A percentile compares a stretch with the other conserved stretches of the same genome.
Conservation (phyloP, 495 filamentous ascomycete genomes). For the Pseudoneurospora amorphoporcata region DNA sequence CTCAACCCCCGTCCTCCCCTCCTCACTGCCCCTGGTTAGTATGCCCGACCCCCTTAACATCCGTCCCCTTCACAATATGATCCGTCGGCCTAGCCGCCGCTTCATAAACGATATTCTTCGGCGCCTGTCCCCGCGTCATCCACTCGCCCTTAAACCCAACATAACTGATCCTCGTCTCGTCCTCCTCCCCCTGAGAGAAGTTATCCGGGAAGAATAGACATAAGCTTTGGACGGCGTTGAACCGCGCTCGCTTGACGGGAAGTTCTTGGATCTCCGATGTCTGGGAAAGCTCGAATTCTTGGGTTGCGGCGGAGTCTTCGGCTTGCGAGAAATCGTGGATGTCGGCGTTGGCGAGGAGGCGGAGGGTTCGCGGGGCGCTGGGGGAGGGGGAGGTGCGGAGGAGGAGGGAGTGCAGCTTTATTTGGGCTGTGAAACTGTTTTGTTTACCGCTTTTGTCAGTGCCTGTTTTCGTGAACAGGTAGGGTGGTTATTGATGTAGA, state of each 20-base stretch:
- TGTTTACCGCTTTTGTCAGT: slow-evolving; percentile 1
- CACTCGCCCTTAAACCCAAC: slow-evolving; percentile 90
- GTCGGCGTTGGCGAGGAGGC: slow-evolving; percentile 74
- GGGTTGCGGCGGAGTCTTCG: slow-evolving; percentile 57
- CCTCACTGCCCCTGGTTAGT: slow-evolving; percentile 6
- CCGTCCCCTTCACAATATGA: slow-evolving; percentile 48
- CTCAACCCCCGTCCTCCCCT: slow-evolving; percentile 18
- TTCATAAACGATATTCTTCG: slow-evolving; percentile 81
- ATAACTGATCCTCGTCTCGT: slow-evolving; percentile 69
- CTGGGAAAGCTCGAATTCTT: slow-evolving; percentile 67
- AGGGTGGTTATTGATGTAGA: slow-evolving; percentile 1
- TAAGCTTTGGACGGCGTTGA: slow-evolving; percentile 67
- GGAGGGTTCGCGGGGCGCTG: slow-evolving; percentile 71
- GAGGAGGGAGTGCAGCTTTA: slow-evolving; percentile 82
- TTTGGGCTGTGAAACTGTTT: slow-evolving; percentile 78
- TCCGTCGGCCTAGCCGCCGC: slow-evolving; percentile 84
- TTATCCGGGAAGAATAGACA: slow-evolving; percentile 79
- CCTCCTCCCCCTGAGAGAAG: slow-evolving; percentile 55
- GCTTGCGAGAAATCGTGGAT: slow-evolving; percentile 76
- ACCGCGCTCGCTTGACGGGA: slow-evolving; percentile 70
- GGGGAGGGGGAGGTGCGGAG: slow-evolving; percentile 61
- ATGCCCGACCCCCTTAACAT: slow-evolving; percentile 11
- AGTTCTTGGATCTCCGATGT: slow-evolving; percentile 78
- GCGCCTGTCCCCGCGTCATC: slow-evolving; percentile 73
- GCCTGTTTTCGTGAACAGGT: background rate